Base-by-base conservation (phyloP, 768 basidiomycete genomes). In the Coprinopsis marcescibilis region DNA sequence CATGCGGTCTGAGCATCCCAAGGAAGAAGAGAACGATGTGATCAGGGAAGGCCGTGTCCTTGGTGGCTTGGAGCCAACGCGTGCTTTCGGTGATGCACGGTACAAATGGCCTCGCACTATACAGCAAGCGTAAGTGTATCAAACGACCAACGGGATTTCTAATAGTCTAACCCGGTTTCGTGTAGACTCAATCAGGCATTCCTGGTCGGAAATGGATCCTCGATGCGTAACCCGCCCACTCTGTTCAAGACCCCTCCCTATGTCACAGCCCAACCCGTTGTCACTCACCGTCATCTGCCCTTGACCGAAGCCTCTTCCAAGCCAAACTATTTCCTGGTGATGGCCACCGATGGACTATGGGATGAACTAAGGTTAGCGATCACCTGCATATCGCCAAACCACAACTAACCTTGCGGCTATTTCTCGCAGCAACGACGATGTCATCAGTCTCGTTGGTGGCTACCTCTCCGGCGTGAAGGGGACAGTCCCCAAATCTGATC, bases 241-340 rank as follows among this genome's bases (percentile, higher is more conserved):
- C 64, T 73, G 17, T 78, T 88, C 64, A 86, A 84, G 63, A 90
- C 93, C 3, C 92, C 92, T 2, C 92, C 92, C n/a, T 96, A 95
- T 63, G 91, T 95, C 19, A 93, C 76, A 25, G 81, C 92, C 13
- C 71, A 72, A 5, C 92, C 92, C 2, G 89, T 89, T 27, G 80
- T 93, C 23, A 86, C 83, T 2, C 84, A 91, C 55, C 78, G 79
- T 50, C 81, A 83, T 55, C 68, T 89, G 12, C 76, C 85, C 58
- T 67, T 75, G 19, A 58, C 72, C 12, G 49, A 65, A 23, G 58
- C 58, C 8, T 23, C 13, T 19, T n/a, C 29, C 56, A 72, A 62
- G 36, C 52, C 72, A 12, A 62, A 81, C 19, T 81, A 82, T 50
- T 96, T 96, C 65, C 58, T 96, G 45, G 86, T 96, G 37, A 78